Base-by-base conservation (phyloP, 305 asterid species). In the Fraxinus ornus region DNA sequence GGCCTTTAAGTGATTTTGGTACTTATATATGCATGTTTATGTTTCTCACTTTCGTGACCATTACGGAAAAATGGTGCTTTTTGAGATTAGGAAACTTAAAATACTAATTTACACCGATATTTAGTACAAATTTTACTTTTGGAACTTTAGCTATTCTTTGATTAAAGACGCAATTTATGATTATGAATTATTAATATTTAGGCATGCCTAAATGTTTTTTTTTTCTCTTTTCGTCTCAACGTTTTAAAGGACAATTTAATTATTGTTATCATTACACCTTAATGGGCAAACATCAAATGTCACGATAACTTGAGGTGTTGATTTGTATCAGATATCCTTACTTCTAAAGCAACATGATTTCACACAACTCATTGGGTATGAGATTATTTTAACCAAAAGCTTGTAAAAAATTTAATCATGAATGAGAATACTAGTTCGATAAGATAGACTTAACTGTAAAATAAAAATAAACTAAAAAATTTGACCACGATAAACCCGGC, bases 261-360 rank as follows among this genome's bases (percentile, higher is more conserved):
- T 76, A 52, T 75, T 32, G 73, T 72, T 39, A 79, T 30, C 79
- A 75, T 76, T 75, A 88, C 87, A 88, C 78, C 47, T 47, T 70
- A 26, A 66, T 26, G 62, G 73, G 39, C 64, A 36, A 62, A 19
- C 73, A 81, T 9, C 33, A 72, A 35, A 47, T 57, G 75, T 73
- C 79, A 39, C 60, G 80, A 82, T 77, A 55, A 24, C 35, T 22
- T 3, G 7, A 64, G 68, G 73, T 17, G 73, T 75, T 71, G 44
- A 71, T 77, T 77, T 60, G 86, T 47, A 83, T 60, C 75, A 12
- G 81, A 76, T 21, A 81, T 37, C 75, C 88, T 87, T 87, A 75
- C 68, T 77, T 81, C 77, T 60, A 79, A 89, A 89, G 90, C 87
- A 87, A 87, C n/a, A 77, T 15, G 35, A 80, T 87, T 52, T 55